Conservation (phyloP, 2,329 filamentous ascomycete species). For the Monosporascus sp. region DNA sequence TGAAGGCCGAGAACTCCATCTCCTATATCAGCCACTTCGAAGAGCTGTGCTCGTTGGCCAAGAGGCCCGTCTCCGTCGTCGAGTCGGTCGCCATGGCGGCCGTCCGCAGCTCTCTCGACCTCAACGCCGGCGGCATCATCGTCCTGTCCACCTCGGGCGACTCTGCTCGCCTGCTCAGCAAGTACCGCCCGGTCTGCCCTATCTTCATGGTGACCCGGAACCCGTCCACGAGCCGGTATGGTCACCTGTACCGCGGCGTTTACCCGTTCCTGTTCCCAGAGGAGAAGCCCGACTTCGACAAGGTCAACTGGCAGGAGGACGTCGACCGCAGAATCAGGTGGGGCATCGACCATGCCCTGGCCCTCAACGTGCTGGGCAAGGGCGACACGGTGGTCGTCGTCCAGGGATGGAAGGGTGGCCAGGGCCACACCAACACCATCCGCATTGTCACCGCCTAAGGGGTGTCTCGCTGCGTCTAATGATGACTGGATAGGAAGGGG, state of each 20-base stretch:
- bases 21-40: slow-evolving; percentile 96
- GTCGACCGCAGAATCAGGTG: slow-evolving; percentile 97
- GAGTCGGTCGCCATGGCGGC: slow-evolving; percentile 98
- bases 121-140: slow-evolving; percentile 93
- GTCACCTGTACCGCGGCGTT: slow-evolving; percentile 93
- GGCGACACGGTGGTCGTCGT: slow-evolving; percentile 77
- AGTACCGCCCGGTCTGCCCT: slow-evolving; percentile 97
- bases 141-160: slow-evolving; percentile 93
- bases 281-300: slow-evolving; percentile 88
- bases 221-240: slow-evolving; percentile 76
- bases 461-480: too few species aligned
- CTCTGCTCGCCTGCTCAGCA: slow-evolving; percentile 91
- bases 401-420: slow-evolving; percentile 86
- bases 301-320: slow-evolving; percentile 97
- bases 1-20: slow-evolving; percentile 95
- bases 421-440: slow-evolving; percentile 85
- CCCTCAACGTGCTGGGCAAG: slow-evolving; percentile 68
- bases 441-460: slow-evolving; percentile 44
- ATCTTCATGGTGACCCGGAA: slow-evolving; percentile 99
- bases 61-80: slow-evolving; percentile 77
- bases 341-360: slow-evolving; percentile 83
- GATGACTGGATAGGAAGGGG: too few species aligned
- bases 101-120: slow-evolving; percentile 89
- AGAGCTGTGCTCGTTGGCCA: slow-evolving; percentile 79
- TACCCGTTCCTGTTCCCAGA: slow-evolving; percentile 96